Evolutionary conservation across 768 basidiomycete species (phyloP).

Genomic region (Lentinus tigrinus): DNA sequence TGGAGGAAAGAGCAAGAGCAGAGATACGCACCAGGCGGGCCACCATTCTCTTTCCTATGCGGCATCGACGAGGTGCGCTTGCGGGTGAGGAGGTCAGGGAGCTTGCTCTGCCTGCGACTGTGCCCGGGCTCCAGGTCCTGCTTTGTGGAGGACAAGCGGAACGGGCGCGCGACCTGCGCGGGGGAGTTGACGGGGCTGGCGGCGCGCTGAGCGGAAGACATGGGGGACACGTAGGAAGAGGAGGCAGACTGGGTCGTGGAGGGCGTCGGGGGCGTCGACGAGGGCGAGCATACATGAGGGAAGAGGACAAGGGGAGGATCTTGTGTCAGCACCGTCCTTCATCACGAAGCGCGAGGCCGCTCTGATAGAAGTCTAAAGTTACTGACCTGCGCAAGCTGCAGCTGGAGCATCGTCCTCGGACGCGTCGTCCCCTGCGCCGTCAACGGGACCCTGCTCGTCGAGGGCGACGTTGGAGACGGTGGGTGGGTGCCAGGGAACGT

Average conservation of each 20-base stretch:
- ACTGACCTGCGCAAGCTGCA: conserved; percentile 20
- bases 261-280: background rate
- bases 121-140: conserved; percentile 9
- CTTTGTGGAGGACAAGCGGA: conserved; percentile 2
- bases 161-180: conserved; percentile 6
- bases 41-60: conserved; percentile 9
- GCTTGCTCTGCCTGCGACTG: conserved; percentile 13
- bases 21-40: conserved; percentile 5
- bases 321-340: conserved; percentile 19
- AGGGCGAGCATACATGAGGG: conserved; percentile 5
- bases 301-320: conserved; percentile 5
- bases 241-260: conserved; percentile 11
- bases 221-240: conserved; percentile 9
- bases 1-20: background rate
- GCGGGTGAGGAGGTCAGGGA: conserved; percentile 21
- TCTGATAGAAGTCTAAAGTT: conserved; percentile 16
- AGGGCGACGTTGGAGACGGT: conserved; percentile 1
- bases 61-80: conserved; percentile 17
- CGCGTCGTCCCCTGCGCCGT: conserved; percentile 7
- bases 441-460: conserved; percentile 7
- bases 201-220: conserved; percentile 1
- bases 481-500: background rate
- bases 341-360: conserved; percentile 17
- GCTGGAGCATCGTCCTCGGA: conserved; percentile 13
- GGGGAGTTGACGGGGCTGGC: conserved; percentile 4